Evolutionary conservation across 2,329 filamentous ascomycete species (phyloP).

Genomic region (Fonsecaea erecta): DNA sequence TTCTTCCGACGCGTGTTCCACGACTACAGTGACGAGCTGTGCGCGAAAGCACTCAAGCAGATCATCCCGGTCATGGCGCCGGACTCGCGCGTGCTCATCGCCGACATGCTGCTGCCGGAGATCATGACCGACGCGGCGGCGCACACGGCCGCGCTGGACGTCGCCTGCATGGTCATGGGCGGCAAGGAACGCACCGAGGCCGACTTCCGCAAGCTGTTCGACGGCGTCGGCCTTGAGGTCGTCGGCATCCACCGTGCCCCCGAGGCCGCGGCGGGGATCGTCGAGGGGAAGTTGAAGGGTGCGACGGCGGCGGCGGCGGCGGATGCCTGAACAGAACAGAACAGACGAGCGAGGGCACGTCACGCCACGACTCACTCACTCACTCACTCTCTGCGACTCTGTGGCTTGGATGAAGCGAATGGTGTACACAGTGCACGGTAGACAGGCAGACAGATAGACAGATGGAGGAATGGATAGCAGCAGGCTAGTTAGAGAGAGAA

Average conservation of each 20-base stretch:
- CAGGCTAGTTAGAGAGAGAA: too few species aligned
- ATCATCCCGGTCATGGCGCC: slow-evolving; percentile 37
- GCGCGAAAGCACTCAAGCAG: slow-evolving; percentile 37
- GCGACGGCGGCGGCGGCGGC: too few species aligned
- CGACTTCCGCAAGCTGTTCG: slow-evolving; percentile 37
- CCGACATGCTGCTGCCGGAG: slow-evolving; percentile 40
- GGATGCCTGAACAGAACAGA: too few species aligned
- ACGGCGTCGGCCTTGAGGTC: slow-evolving; percentile 35
- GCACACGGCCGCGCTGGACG: slow-evolving; percentile 36
- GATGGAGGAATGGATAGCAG: too few species aligned
- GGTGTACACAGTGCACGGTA: too few species aligned
- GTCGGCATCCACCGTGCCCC: slow-evolving; percentile 34
- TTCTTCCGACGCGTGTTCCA: slow-evolving; percentile 42
- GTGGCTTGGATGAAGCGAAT: too few species aligned
- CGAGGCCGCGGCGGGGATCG: slow-evolving; percentile 27
- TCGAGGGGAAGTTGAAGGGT: slow-evolving; percentile 38
- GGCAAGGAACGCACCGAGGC: slow-evolving; percentile 40
- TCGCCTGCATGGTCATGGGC: slow-evolving; percentile 39
- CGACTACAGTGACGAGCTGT: slow-evolving; percentile 38
- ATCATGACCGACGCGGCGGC: slow-evolving; percentile 30
- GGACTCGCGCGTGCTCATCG: slow-evolving; percentile 37
- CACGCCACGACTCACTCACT: too few species aligned
- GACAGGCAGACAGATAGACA: too few species aligned
- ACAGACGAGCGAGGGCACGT: too few species aligned
- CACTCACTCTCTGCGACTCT: too few species aligned